Evolutionary conservation across 495 filamentous ascomycete species (phyloP).

Genomic region (Pyrenula aspistea): DNA sequence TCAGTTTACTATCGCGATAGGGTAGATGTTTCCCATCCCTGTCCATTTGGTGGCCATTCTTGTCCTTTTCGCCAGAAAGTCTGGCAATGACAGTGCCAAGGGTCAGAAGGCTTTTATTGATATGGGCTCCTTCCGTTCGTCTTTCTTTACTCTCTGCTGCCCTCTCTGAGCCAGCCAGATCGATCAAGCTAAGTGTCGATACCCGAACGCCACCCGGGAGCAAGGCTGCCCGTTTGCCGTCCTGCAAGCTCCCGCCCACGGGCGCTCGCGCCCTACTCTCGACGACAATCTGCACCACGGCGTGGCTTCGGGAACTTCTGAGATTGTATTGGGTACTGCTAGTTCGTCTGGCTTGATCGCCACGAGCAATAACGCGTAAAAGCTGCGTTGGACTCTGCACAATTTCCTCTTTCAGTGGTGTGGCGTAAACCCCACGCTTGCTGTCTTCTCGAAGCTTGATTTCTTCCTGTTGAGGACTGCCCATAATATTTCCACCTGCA

Average conservation of each 20-base stretch:
- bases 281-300: slow-evolving; percentile 96
- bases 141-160: slow-evolving; percentile 93
- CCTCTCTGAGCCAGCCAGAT: slow-evolving; percentile 90
- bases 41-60: slow-evolving; percentile 58
- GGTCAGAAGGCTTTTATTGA: slow-evolving; percentile 94
- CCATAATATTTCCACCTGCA: slow-evolving; percentile 28
- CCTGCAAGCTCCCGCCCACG: slow-evolving; percentile 34
- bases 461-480: slow-evolving; percentile 56
- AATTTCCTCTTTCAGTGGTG: slow-evolving; percentile 93
- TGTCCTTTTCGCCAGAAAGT: slow-evolving; percentile 76
- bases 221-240: slow-evolving; percentile 64
- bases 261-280: slow-evolving; percentile 82
- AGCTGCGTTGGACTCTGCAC: slow-evolving; percentile 96
- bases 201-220: slow-evolving; percentile 86
- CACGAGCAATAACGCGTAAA: slow-evolving; percentile 85
- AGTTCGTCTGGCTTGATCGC: slow-evolving; percentile 79
- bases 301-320: slow-evolving; percentile 92
- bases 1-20: slow-evolving; percentile 95
- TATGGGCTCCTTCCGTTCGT: slow-evolving; percentile 89
- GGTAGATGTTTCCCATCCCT: slow-evolving; percentile 84
- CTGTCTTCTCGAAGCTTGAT: slow-evolving; percentile 94
- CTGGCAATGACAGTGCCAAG: slow-evolving; percentile 90
- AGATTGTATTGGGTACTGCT: slow-evolving; percentile 94
- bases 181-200: slow-evolving; percentile 88
- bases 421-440: slow-evolving; percentile 93